These are phyloP conservation scores for Nasturtium officinale DNA, from an alignment of 345 rosid species.

Conservation along the genomic window DNA sequence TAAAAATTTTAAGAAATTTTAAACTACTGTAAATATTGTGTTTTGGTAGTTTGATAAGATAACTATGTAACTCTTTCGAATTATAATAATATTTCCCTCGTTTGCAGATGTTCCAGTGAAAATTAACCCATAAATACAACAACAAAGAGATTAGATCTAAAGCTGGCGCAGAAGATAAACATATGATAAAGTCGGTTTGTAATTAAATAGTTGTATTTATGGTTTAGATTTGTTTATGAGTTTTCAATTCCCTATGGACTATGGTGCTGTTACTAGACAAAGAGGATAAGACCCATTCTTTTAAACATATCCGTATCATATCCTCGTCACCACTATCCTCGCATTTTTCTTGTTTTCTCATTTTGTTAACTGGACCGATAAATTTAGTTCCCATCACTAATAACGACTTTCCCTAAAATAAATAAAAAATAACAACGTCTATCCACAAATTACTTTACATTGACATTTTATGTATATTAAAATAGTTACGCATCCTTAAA, in stretches of 20 bases:
- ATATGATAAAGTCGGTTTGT: conserved; percentile 31
- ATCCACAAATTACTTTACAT: conserved; percentile 10
- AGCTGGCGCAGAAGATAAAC: conserved; percentile 3
- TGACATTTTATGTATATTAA: neutral
- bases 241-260: conserved; percentile 21
- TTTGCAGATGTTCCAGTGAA: neutral
- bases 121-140: neutral
- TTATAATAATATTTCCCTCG: neutral
- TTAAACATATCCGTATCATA: conserved; percentile 41
- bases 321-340: conserved; percentile 40
- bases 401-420: conserved; percentile 9
- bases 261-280: conserved; percentile 21
- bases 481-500: conserved; percentile 32
- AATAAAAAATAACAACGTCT: conserved; percentile 11
- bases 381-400: conserved; percentile 24
- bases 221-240: conserved; percentile 30
- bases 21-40: neutral
- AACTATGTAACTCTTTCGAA: conserved; percentile 1
- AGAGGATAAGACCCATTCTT: conserved; percentile 41
- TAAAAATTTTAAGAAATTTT: too few relatives aligned
- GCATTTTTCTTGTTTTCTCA: neutral
- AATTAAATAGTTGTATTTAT: conserved; percentile 14
- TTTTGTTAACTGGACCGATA: conserved; percentile 32
- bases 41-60: conserved; percentile 4
- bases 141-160: conserved; percentile 24